These are phyloP conservation scores for Spergularia azorica DNA, from an alignment of 179 eudicot species.

Conservation along the genomic window DNA sequence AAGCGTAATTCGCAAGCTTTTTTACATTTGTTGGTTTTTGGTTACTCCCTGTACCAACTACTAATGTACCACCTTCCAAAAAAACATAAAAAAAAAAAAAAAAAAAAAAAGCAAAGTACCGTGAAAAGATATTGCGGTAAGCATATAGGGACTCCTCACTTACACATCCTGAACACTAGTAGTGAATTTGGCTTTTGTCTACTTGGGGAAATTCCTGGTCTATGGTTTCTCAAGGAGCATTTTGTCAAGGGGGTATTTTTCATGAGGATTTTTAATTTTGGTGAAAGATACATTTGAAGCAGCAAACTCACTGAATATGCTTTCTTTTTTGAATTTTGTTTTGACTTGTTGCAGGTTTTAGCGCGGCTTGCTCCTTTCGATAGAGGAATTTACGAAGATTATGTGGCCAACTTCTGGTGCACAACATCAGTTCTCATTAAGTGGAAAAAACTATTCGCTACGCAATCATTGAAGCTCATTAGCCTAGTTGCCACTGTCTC, in stretches of 20 bases:
- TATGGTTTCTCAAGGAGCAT: too few species aligned
- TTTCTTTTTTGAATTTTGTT: slow-evolving; percentile 6
- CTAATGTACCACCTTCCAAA: too few species aligned
- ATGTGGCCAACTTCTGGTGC: slow-evolving; percentile 99
- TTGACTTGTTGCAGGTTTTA: slow-evolving; percentile 57
- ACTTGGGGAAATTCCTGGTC: too few species aligned
- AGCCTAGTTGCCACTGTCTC: slow-evolving; percentile 67
- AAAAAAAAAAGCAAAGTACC: too few species aligned
- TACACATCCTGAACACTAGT: too few species aligned
- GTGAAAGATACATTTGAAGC: background rate
- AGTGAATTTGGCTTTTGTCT: too few species aligned
- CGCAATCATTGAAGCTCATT: slow-evolving; percentile 56
- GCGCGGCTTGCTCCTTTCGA: slow-evolving; percentile 95
- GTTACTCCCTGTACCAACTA: too few species aligned
- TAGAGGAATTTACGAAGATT: slow-evolving; percentile 92
- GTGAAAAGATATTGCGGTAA: too few species aligned
- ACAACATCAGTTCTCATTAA: slow-evolving; percentile 72
- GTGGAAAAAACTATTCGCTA: slow-evolving; percentile 76
- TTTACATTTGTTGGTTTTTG: too few species aligned
- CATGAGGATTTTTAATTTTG: background rate
- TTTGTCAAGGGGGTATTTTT: background rate
- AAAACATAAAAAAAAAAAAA: too few species aligned
- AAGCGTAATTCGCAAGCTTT: too few species aligned
- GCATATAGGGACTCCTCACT: too few species aligned
- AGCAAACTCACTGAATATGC: background rate